phyloP scores from a whole-genome alignment of 305 asterid genomes.

The Solanum hybrid region DNA sequence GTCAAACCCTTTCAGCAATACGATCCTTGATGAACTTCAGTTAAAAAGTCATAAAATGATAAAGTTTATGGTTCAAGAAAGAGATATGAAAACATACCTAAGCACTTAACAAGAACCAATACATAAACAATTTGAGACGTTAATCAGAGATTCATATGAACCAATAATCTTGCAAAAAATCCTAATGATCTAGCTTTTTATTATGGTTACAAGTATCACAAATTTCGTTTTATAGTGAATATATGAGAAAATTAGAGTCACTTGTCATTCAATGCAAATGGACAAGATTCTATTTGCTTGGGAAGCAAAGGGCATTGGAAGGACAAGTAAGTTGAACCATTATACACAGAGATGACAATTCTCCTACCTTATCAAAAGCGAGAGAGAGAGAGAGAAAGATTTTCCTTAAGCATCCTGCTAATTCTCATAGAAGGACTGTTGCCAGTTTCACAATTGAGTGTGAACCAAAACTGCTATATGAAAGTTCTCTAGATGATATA shows the following conservation, averaged over 20 bases:
- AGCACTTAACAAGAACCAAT: background rate
- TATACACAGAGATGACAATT: too few species aligned
- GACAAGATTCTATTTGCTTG: too few species aligned
- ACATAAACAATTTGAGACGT: background rate
- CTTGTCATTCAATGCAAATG: too few species aligned
- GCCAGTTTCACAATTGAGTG: background rate
- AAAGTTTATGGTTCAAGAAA: background rate
- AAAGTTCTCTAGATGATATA: background rate
- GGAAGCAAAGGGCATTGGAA: too few species aligned
- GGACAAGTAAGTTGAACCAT: too few species aligned
- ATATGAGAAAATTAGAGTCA: too few species aligned
- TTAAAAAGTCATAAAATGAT: background rate
- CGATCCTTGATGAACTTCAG: conserved; percentile 82
- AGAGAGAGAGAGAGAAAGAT: too few species aligned
- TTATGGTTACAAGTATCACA: background rate
- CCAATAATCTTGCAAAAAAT: background rate
- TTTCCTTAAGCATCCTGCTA: background rate
- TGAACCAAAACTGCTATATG: background rate
- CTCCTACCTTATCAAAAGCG: too few species aligned
- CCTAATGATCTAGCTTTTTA: background rate
- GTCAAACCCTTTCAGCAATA: conserved; percentile 77
- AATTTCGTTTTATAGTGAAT: too few species aligned
- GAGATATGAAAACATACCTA: background rate
- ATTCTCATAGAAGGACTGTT: background rate
- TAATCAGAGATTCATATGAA: background rate